Evolutionary conservation across 2,329 filamentous ascomycete species (phyloP), one percentile per base, ranked within the genome.

Genomic region (Aureobasidium sp.): DNA sequence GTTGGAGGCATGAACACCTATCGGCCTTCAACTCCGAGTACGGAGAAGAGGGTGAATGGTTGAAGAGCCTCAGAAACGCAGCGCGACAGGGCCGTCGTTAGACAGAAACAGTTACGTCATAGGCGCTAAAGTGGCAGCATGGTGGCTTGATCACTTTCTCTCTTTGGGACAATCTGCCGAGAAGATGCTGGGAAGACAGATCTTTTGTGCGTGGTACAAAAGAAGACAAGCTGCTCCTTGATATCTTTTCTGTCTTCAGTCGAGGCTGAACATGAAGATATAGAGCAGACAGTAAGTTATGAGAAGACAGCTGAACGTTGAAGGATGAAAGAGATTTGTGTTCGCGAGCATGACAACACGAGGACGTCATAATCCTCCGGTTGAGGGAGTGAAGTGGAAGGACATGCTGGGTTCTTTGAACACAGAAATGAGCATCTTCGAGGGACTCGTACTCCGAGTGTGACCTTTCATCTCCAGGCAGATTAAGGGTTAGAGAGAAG

Each of bases 291-390:
- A 8, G 31, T 33, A 12, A 12, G 31, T 33, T 12, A 3, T 12
- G 9, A 9, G 15, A 35, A 22, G 17, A 48, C n/a, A 37, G 48
- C 31, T 24, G 19, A 15, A 52, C 14, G 35, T n/a, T 7, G 24
- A 42, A 54, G 37, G 50, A 54, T 37, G 22, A 54, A 54, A 15
- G 24, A 42, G 35, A 29, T 3, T 15, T 15, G 24, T 17, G 22
- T 50, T 8, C 22, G 9, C n/a, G 15, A 31, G 45, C 8, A 27
- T 33, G 27, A 29, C 29, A 19, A n/a, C 14, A 24, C 3, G 40
- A 57, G n/a, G n/a, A 45, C 53, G 53, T 57, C 53, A 57, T 57
- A 45, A 45, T 57, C 7, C 29, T 57, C 53, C 50, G 50, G 1
- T 31, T 39, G 37, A 54, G 24, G 29, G 14, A 54, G 50, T 37